Evolutionary conservation across 1,284 basidiomycete genomes (phyloP), one percentile per base, ranked within the genome.

Genomic region (Apiotrichum sp.): DNA sequence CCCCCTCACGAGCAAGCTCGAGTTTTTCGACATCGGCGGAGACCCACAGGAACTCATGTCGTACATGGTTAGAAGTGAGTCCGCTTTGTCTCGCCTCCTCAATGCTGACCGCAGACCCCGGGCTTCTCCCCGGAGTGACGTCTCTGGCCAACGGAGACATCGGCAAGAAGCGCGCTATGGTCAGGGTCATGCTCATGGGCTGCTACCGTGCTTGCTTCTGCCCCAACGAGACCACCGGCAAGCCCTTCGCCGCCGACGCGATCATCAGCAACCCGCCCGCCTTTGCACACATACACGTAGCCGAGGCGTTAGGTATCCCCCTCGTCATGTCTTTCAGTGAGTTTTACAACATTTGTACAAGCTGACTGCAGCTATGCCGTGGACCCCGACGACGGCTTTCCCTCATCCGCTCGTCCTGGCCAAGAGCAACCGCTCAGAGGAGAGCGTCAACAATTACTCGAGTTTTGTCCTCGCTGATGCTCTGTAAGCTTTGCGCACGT

Each of bases 201-300:
- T 85, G 83, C 66, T 84, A 82, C 79, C 66, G 73, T 13, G 74
- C 83, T 0, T 82, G 81, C 56, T 79, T 78, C 65, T 67, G 78
- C 11, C 79, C 83, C 0, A 80, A 81, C 62, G 70, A 77, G 10
- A 62, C 72, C 10, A 78, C 77, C 0, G 77, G 79, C 1, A 66
- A 67, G 16, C 62, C 77, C 2, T 85, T 85, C 60, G 80, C 78
- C 0, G 82, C 82, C 2, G 83, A 85, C 64, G 82, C 83, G 0
- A 84, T 85, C 50, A 84, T 86, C 48, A 81, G 80, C 34, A 85
- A 85, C 65, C 83, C 84, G 9, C 83, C 84, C 3, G 78, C 81
- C 2, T 85, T 85, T 63, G 84, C 81, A 0, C 83, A 84, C 71
- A 72, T 84, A 6, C 84, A 85, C 61, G 81, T 84, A 48, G 83